Evolutionary conservation across 495 filamentous ascomycete species (phyloP), one percentile per base, ranked within the genome.

Genomic region (Neurospora tetraspora): DNA sequence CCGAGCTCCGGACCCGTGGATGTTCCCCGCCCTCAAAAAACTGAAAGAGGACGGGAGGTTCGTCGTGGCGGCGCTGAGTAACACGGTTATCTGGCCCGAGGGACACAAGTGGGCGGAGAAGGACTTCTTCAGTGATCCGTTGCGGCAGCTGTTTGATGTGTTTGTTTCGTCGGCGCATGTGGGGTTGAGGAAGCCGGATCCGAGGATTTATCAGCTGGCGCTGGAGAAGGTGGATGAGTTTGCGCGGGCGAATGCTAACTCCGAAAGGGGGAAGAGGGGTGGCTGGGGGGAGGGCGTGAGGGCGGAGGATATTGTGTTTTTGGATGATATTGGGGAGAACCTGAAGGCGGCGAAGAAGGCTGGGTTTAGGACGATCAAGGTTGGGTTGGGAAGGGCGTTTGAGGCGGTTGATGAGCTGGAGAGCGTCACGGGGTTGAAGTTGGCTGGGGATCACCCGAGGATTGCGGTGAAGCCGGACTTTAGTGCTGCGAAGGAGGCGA

Each of bases 321-420:
- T 98, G 69, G 96, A 99, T 84, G 96, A 99, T 81, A 98, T 99
- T 78, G 96, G 96, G 0, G 89, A 92, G 83, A 99, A 99, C 80
- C 80, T 98, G 76, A 95, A 94, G 83, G 88, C 86, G 12, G 96
- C 91, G 12, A 94, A 86, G 83, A 84, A 82, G 70, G 80, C 89
- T 12, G 96, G 96, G 36, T 91, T 98, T 80, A 82, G 85, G 72
- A 97, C 94, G 2, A 86, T 99, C 73, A 96, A 91, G 78, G 96
- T 98, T 3, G 83, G 86, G 9, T 82, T 98, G 39, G 94, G 94
- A 38, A 89, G 84, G 80, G 90, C 90, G 7, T 89, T 88, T 82
- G 89, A 93, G 81, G 95, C 94, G 18, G 87, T 88, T 9, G 85
- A 84, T 72, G 80, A 82, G 74, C 77, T 88, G 4, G 86, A 88